Percentiles rank a stretch among this genome's conserved stretches.
phyloP scores from a whole-genome alignment of 257 asterid species.

The Jaltomata sinuosa region DNA sequence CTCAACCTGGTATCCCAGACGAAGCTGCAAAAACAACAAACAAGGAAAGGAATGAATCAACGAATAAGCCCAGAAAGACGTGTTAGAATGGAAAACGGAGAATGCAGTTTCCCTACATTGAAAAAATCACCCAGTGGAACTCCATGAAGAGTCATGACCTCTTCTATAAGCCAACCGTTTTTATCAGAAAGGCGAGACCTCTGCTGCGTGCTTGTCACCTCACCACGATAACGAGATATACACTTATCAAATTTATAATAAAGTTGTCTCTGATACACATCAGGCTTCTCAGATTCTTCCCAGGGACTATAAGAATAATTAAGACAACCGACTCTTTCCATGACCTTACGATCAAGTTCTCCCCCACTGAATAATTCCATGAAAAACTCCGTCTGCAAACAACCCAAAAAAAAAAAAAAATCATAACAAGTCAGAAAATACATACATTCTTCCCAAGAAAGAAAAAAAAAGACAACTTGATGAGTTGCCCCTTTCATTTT shows the following conservation, averaged over 20 bases:
- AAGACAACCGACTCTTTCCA: constrained; percentile 92
- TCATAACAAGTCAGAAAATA: neutral
- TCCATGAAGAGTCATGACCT: constrained; percentile 94
- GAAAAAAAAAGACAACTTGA: neutral
- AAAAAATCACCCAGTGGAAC: constrained; percentile 93
- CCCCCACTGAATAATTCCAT: constrained; percentile 88
- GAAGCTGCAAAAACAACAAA: constrained; percentile 55
- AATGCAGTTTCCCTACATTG: constrained; percentile 36
- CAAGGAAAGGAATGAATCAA: neutral
- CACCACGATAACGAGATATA: constrained; percentile 80
- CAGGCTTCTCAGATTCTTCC: constrained; percentile 89
- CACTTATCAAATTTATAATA: constrained; percentile 76
- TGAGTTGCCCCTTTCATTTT: neutral
- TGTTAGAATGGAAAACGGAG: neutral
- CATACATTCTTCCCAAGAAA: neutral
- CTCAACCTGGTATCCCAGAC: constrained; percentile 75
- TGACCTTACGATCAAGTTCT: constrained; percentile 73
- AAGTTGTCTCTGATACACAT: constrained; percentile 78
- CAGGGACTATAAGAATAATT: constrained; percentile 77
- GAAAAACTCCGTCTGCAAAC: constrained; percentile 63
- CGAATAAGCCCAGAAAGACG: neutral
- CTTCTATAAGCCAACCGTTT: constrained; percentile 87
- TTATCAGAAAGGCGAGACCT: constrained; percentile 52
- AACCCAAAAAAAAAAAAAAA: neutral
- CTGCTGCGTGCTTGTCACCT: constrained; percentile 95